A percentile compares a stretch with the other conserved stretches of the same genome.
Evolutionary conservation across 352 stramenopile genomes (phyloP).

Genomic region (Pythium brassicae): DNA sequence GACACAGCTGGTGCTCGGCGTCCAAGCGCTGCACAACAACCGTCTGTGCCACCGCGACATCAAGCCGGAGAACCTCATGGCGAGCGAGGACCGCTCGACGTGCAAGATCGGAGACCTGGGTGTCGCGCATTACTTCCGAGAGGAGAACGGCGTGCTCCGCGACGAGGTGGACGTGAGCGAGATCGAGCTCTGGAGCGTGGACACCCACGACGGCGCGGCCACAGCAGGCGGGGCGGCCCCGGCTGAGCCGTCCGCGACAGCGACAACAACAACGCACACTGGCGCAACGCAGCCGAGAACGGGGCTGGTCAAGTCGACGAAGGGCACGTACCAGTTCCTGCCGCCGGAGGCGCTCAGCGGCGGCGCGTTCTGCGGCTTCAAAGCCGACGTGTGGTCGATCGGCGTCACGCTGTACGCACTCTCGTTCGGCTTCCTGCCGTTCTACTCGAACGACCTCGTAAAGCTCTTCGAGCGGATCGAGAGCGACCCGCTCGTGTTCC

Average conservation of each 20-base stretch:
- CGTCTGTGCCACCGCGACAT: conserved; percentile 82
- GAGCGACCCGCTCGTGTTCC: conserved; percentile 45
- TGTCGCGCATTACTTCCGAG: conserved; percentile 70
- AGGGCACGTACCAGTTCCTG: conserved; percentile 77
- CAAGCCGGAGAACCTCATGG: conserved; percentile 82
- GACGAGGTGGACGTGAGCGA: conserved; percentile 46
- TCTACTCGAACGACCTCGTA: conserved; percentile 82
- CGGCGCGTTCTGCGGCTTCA: conserved; percentile 72
- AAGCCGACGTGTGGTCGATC: conserved; percentile 89
- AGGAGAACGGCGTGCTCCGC: conserved; percentile 42
- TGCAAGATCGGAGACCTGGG: conserved; percentile 84
- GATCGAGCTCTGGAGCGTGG: conserved; percentile 43
- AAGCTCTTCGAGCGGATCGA: conserved; percentile 90
- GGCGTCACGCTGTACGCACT: conserved; percentile 91
- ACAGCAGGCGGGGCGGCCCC: conserved; percentile 6
- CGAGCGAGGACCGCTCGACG: conserved; percentile 40
- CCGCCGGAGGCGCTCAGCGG: conserved; percentile 61
- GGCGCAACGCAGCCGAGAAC: conserved; percentile 6
- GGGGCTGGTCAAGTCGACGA: conserved; percentile 61
- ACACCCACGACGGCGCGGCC: conserved; percentile 5
- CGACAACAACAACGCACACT: too few relatives aligned
- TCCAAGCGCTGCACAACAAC: conserved; percentile 73
- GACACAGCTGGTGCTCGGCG: conserved; percentile 54
- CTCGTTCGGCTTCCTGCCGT: conserved; percentile 84
- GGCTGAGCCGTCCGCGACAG: too few relatives aligned